Evolutionary conservation across 1,139 yeast genomes (phyloP).

Genomic region (Magnusiomyces paraingens): DNA sequence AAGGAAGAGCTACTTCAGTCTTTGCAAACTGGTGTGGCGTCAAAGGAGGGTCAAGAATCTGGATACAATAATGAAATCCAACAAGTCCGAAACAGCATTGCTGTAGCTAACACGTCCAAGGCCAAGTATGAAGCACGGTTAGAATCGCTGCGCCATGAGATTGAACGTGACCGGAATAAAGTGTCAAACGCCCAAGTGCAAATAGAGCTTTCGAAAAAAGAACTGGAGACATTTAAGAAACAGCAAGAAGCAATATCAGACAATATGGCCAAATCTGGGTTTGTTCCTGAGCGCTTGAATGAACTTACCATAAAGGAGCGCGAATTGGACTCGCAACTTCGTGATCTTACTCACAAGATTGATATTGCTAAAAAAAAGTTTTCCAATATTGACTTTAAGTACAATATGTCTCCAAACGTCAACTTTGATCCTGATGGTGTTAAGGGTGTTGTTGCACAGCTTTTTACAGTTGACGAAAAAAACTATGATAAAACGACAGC

Average conservation of each 20-base stretch:
- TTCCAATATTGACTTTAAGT: constrained; percentile 71
- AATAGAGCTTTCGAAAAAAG: constrained; percentile 38
- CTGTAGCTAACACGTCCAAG: constrained; percentile 49
- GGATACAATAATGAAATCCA: constrained; percentile 75
- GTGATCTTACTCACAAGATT: constrained; percentile 44
- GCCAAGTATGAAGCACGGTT: constrained; percentile 59
- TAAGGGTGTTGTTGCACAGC: constrained; percentile 84
- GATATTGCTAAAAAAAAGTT: constrained; percentile 58
- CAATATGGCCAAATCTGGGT: constrained; percentile 52
- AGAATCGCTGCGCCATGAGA: constrained; percentile 49
- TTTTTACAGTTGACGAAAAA: constrained; percentile 57
- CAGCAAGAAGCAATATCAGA: constrained; percentile 39
- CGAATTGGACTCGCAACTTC: constrained; percentile 32
- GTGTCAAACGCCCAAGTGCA: constrained; percentile 51
- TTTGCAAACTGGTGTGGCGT: constrained; percentile 83
- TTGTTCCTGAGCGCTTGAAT: constrained; percentile 44
- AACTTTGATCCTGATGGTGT: constrained; percentile 55
- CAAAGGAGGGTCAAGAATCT: constrained; percentile 71
- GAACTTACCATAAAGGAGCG: constrained; percentile 40
- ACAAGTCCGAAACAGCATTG: constrained; percentile 53
- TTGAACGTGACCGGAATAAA: constrained; percentile 47
- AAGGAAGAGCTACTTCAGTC: constrained; percentile 81
- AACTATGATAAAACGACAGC: constrained; percentile 69
- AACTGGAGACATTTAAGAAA: constrained; percentile 41
- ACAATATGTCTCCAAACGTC: constrained; percentile 51